phyloP scores from a whole-genome alignment of 2,329 filamentous ascomycete species.

The Verticillium zaregamsianum region DNA sequence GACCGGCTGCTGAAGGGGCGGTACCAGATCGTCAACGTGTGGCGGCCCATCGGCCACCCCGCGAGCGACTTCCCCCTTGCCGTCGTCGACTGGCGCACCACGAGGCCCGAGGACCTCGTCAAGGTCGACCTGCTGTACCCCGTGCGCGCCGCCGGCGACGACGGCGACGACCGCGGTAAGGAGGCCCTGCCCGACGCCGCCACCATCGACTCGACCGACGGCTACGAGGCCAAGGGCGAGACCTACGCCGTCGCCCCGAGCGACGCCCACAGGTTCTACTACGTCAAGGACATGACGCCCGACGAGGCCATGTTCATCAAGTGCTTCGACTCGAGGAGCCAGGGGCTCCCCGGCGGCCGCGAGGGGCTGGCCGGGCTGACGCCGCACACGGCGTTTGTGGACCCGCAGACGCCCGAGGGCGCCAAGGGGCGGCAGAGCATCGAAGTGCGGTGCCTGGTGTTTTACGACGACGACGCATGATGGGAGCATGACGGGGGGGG shows the following conservation, averaged over 20 bases:
- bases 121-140: constrained; percentile 62
- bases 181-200: constrained; percentile 48
- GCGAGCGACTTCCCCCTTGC: constrained; percentile 61
- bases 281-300: constrained; percentile 62
- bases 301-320: constrained; percentile 45
- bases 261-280: constrained; percentile 58
- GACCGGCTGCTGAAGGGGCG: constrained; percentile 53
- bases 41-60: constrained; percentile 61
- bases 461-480: constrained; percentile 41
- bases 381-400: constrained; percentile 51
- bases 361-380: constrained; percentile 43
- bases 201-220: constrained; percentile 43
- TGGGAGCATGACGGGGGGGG: background rate
- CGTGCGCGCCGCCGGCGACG: constrained; percentile 26
- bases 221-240: constrained; percentile 59
- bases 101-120: constrained; percentile 52
- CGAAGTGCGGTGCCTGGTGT: constrained; percentile 60
- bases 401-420: constrained; percentile 61
- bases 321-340: constrained; percentile 48
- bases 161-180: constrained; percentile 53
- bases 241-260: constrained; percentile 56
- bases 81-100: constrained; percentile 60
- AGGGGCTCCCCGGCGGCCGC: constrained; percentile 34
- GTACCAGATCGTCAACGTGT: constrained; percentile 68
- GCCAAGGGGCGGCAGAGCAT: constrained; percentile 64